Conservation (phyloP, 73 alveolate species). For the Tetrahymena malaccensis region DNA sequence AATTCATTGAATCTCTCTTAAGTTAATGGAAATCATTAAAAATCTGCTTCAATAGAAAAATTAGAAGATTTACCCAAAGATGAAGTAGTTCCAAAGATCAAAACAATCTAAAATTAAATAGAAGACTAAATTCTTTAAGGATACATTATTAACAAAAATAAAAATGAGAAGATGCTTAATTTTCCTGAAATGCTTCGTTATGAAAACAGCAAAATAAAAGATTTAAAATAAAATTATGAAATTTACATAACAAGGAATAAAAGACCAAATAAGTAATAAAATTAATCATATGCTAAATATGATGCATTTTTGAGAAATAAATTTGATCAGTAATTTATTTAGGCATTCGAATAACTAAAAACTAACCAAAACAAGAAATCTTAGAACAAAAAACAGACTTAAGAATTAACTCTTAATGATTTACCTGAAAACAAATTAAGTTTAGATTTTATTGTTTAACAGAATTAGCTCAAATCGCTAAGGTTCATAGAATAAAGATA, state of each 20-base stretch:
- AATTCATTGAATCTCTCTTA: not conserved
- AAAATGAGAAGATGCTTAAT: not conserved
- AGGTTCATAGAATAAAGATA: not conserved
- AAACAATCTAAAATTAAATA: not conserved
- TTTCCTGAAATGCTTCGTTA: not conserved
- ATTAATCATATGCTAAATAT: not conserved
- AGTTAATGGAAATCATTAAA: not conserved
- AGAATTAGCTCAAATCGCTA: not conserved
- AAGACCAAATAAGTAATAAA: not conserved
- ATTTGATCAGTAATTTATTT: not conserved
- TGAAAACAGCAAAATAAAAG: not conserved
- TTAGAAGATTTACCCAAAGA: not conserved
- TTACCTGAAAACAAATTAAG: not conserved
- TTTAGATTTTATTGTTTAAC: not conserved
- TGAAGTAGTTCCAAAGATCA: not conserved
- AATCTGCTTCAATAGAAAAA: not conserved
- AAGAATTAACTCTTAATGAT: not conserved
- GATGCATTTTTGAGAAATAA: not conserved
- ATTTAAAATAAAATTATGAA: not conserved
- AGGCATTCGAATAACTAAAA: not conserved
- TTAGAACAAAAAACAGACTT: not conserved
- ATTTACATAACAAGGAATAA: not conserved
- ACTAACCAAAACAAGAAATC: not conserved
- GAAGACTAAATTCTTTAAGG: not conserved
- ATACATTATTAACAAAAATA: not conserved